Conservation (phyloP, 345 rosid species). For the Euclidium syriacum region DNA sequence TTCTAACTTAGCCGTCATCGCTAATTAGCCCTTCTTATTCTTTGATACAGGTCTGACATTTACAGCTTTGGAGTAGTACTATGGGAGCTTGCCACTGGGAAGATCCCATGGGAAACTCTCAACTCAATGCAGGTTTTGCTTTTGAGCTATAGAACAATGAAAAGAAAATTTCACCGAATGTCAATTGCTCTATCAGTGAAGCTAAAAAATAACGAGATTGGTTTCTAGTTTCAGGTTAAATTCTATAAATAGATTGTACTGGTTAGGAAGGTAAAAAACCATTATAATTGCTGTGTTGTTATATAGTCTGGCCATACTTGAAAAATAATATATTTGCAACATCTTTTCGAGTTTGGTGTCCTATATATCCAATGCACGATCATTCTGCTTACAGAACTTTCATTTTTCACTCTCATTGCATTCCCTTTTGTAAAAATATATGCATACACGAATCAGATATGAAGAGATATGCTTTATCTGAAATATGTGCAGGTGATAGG, state of each 20-base stretch:
- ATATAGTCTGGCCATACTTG: neutral
- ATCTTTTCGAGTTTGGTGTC: neutral
- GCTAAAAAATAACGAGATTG: too few relatives aligned
- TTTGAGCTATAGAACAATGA: neutral
- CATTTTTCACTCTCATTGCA: neutral
- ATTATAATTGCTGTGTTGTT: too few relatives aligned
- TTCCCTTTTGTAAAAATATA: neutral
- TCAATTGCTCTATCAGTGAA: neutral
- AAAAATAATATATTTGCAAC: too few relatives aligned
- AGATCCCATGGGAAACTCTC: too few relatives aligned
- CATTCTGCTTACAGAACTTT: neutral
- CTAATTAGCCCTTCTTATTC: constrained; percentile 9
- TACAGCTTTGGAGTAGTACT: constrained; percentile 75
- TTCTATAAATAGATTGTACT: too few relatives aligned
- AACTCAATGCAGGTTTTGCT: constrained; percentile 75
- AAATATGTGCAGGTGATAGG: constrained; percentile 62
- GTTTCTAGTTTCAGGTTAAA: too few relatives aligned
- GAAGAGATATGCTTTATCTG: constrained; percentile 20
- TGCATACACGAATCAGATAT: neutral
- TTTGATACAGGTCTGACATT: constrained; percentile 54
- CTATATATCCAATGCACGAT: neutral
- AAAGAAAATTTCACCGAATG: neutral
- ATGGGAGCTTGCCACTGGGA: constrained; percentile 84
- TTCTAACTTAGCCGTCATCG: neutral
- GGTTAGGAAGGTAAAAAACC: too few relatives aligned